A percentile compares a stretch with the other conserved stretches of the same genome.
Conservation (phyloP, 805 yeast genomes). For the Tetrapisispora phaffii region DNA sequence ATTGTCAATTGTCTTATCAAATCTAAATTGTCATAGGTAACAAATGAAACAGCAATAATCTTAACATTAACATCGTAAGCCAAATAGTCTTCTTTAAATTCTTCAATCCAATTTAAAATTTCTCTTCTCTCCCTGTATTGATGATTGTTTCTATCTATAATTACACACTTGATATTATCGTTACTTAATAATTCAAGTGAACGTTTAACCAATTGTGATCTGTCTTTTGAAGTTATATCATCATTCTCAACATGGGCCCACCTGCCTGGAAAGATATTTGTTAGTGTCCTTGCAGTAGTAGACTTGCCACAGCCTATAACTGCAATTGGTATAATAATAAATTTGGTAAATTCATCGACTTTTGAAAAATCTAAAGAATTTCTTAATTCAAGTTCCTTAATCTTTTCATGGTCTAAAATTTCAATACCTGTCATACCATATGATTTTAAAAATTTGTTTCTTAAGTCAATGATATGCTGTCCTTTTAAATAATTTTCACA, state of each 20-base stretch:
- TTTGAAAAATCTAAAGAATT: constrained; percentile 31
- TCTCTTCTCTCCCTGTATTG: constrained; percentile 57
- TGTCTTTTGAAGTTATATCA: constrained; percentile 43
- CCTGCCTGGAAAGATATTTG: constrained; percentile 38
- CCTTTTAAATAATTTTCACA: constrained; percentile 41
- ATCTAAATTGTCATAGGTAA: constrained; percentile 32
- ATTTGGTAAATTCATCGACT: constrained; percentile 37
- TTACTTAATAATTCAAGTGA: constrained; percentile 35
- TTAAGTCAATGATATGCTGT: constrained; percentile 62
- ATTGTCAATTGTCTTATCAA: constrained; percentile 44
- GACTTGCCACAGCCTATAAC: constrained; percentile 95
- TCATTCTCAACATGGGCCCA: constrained; percentile 84
- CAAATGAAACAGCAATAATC: constrained; percentile 61
- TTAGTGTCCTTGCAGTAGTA: constrained; percentile 57
- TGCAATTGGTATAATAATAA: constrained; percentile 70
- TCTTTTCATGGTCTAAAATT: constrained; percentile 38
- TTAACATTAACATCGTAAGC: constrained; percentile 38
- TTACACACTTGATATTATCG: constrained; percentile 38
- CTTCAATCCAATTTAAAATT: constrained; percentile 43
- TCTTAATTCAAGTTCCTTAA: constrained; percentile 31
- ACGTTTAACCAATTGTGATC: constrained; percentile 38
- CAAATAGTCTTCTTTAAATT: constrained; percentile 36
- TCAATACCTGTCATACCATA: constrained; percentile 51
- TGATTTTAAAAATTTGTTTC: constrained; percentile 52
- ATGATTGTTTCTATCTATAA: constrained; percentile 81